These are phyloP conservation scores for Silene latifolia DNA, from an alignment of 148 eudicot genomes.

Conservation along the genomic window DNA sequence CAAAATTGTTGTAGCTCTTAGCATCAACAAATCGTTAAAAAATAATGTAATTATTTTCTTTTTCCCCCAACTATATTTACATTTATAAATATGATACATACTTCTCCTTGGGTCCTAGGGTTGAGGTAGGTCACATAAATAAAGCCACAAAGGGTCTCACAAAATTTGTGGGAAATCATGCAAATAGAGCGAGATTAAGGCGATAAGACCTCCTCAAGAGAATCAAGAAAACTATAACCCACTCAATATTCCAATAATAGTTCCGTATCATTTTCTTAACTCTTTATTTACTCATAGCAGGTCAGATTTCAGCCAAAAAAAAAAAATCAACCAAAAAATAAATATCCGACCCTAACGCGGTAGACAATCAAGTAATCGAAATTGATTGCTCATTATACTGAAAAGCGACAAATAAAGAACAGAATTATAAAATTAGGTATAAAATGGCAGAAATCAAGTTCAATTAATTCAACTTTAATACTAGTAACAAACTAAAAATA, in stretches of 20 bases:
- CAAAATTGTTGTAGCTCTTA: too few relatives aligned
- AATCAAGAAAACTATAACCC: too few relatives aligned
- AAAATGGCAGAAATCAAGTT: background rate
- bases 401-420: background rate
- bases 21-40: too few relatives aligned
- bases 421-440: background rate
- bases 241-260: too few relatives aligned
- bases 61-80: background rate
- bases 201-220: background rate
- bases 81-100: too few relatives aligned
- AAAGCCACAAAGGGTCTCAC: background rate
- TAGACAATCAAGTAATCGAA: background rate
- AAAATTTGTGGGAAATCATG: background rate
- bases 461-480: background rate
- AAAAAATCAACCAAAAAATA: too few relatives aligned
- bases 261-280: background rate
- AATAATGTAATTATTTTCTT: too few relatives aligned
- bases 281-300: too few relatives aligned
- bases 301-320: too few relatives aligned
- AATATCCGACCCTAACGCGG: background rate
- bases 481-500: background rate
- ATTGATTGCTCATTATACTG: background rate
- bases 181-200: background rate
- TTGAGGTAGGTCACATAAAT: background rate
- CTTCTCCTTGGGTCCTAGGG: too few relatives aligned